Percentiles rank a stretch among this genome's conserved stretches.
Evolutionary conservation across 371 early-diverging fungal species (phyloP).

Genomic region (Phascolomyces articulosus): DNA sequence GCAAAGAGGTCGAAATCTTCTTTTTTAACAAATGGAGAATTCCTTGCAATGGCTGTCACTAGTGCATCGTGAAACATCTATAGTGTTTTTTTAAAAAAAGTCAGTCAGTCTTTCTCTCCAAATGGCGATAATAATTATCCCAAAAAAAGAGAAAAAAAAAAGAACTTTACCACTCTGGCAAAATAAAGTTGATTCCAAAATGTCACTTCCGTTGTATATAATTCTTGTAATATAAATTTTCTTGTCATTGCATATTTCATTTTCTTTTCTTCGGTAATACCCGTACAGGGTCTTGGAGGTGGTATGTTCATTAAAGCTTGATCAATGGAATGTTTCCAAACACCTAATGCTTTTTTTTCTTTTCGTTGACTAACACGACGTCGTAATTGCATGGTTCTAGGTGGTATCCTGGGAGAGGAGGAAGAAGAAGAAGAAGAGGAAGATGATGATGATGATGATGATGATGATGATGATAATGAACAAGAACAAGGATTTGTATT

Average conservation of each 20-base stretch:
- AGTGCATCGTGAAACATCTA: constrained; percentile 39
- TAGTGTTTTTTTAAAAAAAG: too few relatives aligned
- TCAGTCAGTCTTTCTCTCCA: too few relatives aligned
- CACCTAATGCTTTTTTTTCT: constrained; percentile 36
- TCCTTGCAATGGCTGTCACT: constrained; percentile 22
- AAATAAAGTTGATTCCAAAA: constrained; percentile 49
- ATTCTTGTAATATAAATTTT: constrained; percentile 41
- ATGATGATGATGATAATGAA: too few relatives aligned
- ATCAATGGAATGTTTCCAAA: constrained; percentile 34
- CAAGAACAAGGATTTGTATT: too few relatives aligned
- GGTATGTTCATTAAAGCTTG: constrained; percentile 1
- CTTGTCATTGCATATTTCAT: constrained; percentile 27
- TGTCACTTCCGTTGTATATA: constrained; percentile 47
- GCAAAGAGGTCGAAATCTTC: constrained; percentile 31
- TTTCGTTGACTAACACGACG: constrained; percentile 28
- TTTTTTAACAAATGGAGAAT: constrained; percentile 20
- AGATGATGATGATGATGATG: too few relatives aligned
- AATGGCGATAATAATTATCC: too few relatives aligned
- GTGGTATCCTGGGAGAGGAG: too few relatives aligned
- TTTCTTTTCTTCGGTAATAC: constrained; percentile 20
- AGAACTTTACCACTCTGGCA: constrained; percentile 36
- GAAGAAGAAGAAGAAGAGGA: too few relatives aligned
- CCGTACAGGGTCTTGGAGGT: background rate
- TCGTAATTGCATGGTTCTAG: constrained; percentile 7
- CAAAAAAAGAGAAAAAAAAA: background rate